Percentiles rank a stretch among this genome's conserved stretches.
These are phyloP conservation scores for Rhazya stricta DNA, from an alignment of 257 asterid species.

Conservation along the genomic window DNA sequence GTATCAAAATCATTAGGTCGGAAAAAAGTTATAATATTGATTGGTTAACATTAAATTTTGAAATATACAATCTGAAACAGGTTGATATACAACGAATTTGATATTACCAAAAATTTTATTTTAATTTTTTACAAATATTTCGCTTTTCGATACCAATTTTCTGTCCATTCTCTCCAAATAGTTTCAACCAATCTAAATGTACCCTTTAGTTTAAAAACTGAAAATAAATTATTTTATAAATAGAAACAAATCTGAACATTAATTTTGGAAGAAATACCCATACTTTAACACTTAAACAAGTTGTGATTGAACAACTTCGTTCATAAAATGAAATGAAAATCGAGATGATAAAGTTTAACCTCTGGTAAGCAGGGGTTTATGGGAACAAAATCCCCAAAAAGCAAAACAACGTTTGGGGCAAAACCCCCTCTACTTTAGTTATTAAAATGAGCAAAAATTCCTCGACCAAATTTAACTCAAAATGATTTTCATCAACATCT, in stretches of 20 bases:
- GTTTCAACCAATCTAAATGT: too few relatives aligned
- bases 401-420: slow-evolving; percentile 14
- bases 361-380: background rate
- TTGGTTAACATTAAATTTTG: background rate
- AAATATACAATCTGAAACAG: too few relatives aligned
- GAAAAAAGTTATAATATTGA: too few relatives aligned
- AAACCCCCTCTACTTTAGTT: slow-evolving; percentile 19
- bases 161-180: too few relatives aligned
- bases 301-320: slow-evolving; percentile 9
- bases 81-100: too few relatives aligned
- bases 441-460: slow-evolving; percentile 12
- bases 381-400: slow-evolving; percentile 15
- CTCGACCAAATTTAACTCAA: slow-evolving; percentile 15
- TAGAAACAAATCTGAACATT: background rate
- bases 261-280: background rate
- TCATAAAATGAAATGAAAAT: slow-evolving; percentile 2
- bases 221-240: too few relatives aligned
- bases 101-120: too few relatives aligned
- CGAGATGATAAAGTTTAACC: background rate
- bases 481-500: slow-evolving; percentile 60
- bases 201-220: too few relatives aligned
- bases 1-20: background rate
- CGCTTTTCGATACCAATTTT: too few relatives aligned
- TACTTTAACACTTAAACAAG: background rate
- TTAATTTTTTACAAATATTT: too few relatives aligned